These are phyloP conservation scores for Psophocarpus tetragonolobus DNA, from an alignment of 306 rosid species.

Conservation along the genomic window DNA sequence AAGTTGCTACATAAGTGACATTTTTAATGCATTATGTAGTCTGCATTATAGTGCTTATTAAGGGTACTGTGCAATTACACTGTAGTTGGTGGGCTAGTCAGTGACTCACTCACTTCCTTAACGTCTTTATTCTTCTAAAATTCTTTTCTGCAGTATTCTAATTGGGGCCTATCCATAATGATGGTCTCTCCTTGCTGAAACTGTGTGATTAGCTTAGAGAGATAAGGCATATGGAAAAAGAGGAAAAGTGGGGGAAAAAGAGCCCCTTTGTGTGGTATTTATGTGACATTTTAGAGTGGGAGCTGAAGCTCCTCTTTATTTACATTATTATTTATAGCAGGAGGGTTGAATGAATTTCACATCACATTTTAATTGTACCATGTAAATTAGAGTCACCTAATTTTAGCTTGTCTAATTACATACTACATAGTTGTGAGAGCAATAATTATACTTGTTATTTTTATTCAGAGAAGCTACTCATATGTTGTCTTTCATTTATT, in stretches of 20 bases:
- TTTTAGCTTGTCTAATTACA: not conserved
- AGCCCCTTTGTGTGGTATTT: slow-evolving; percentile 43
- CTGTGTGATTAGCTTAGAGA: slow-evolving; percentile 27
- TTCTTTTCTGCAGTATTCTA: slow-evolving; percentile 13
- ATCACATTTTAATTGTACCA: slow-evolving; percentile 18
- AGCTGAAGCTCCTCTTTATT: slow-evolving; percentile 54
- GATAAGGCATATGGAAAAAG: slow-evolving; percentile 37
- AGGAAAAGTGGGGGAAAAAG: not conserved
- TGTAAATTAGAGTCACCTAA: slow-evolving; percentile 12
- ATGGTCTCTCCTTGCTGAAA: slow-evolving; percentile 59
- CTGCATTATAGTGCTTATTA: not conserved
- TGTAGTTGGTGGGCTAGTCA: slow-evolving; percentile 27
- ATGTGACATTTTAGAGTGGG: slow-evolving; percentile 45
- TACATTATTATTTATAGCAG: slow-evolving; percentile 29
- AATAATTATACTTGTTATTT: not conserved
- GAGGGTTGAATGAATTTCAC: slow-evolving; percentile 36
- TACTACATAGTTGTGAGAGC: not conserved
- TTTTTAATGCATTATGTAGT: slow-evolving; percentile 17
- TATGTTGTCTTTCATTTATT: too few species aligned
- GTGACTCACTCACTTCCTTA: not conserved
- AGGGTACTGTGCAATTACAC: slow-evolving; percentile 4
- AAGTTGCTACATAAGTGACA: slow-evolving; percentile 21
- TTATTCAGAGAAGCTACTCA: too few species aligned
- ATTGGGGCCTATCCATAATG: slow-evolving; percentile 46
- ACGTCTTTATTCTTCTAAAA: slow-evolving; percentile 19